These are phyloP conservation scores for Sanghuangporus weigelae DNA, from an alignment of 1,284 basidiomycete species.

Conservation along the genomic window DNA sequence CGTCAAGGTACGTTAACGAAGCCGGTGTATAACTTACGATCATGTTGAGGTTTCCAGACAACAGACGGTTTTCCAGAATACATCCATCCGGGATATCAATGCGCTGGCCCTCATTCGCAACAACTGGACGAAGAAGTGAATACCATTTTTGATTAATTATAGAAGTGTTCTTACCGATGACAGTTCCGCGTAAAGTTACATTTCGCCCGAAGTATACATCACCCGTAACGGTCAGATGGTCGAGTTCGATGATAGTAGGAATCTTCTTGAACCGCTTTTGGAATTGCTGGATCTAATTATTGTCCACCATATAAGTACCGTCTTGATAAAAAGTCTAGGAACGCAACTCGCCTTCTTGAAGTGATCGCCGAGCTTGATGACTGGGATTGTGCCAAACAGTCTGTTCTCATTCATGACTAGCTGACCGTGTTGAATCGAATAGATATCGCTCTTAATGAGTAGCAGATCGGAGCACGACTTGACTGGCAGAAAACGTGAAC, in stretches of 20 bases:
- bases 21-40: conserved; percentile 39
- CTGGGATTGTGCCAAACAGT: conserved; percentile 94
- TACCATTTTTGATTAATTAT: not conserved
- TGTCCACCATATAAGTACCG: not conserved
- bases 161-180: conserved; percentile 52
- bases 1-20: not conserved
- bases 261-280: conserved; percentile 98
- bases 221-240: conserved; percentile 95
- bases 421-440: conserved; percentile 92
- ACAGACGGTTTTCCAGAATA: conserved; percentile 83
- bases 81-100: conserved; percentile 97
- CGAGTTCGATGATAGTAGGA: conserved; percentile 89
- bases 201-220: conserved; percentile 96
- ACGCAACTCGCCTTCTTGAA: conserved; percentile 64
- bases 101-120: conserved; percentile 90
- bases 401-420: conserved; percentile 87
- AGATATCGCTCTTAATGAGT: conserved; percentile 96
- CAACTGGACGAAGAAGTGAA: conserved; percentile 36
- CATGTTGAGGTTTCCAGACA: conserved; percentile 67
- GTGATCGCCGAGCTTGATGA: conserved; percentile 96
- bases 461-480: conserved; percentile 90
- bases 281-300: conserved; percentile 84
- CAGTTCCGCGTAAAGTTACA: conserved; percentile 83
- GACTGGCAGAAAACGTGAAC: conserved; percentile 96
- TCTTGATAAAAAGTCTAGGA: not conserved